Conservation (phyloP, 2,329 filamentous ascomycete genomes). For the Diaporthe nobilis region DNA sequence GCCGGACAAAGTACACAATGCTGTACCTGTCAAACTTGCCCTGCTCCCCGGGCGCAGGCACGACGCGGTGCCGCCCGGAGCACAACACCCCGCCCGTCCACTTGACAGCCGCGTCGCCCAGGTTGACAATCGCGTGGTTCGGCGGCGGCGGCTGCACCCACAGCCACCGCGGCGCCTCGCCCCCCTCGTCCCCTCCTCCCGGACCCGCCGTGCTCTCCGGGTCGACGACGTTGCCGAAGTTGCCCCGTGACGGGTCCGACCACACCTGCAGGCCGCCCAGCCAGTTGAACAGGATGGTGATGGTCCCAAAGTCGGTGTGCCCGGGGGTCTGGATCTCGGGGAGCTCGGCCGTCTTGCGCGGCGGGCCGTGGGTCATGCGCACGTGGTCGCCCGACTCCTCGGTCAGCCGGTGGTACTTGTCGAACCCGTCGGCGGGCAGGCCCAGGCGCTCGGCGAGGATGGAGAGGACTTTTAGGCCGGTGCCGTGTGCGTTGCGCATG, state of each 20-base stretch:
- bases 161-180: conserved; percentile 46
- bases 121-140: conserved; percentile 53
- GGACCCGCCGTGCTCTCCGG: conserved; percentile 30
- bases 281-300: conserved; percentile 57
- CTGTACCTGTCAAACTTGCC: conserved; percentile 40
- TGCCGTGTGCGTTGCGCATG: conserved; percentile 38
- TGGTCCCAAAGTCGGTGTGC: conserved; percentile 56
- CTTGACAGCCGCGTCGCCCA: conserved; percentile 54
- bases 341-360: conserved; percentile 33
- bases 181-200: neutral
- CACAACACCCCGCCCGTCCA: conserved; percentile 51
- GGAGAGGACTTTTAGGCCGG: conserved; percentile 38
- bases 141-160: conserved; percentile 53
- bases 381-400: conserved; percentile 43
- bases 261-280: conserved; percentile 56
- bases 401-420: conserved; percentile 35
- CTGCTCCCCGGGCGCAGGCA: conserved; percentile 47
- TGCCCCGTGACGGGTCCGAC: conserved; percentile 39
- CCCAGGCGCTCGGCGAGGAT: conserved; percentile 35
- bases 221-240: conserved; percentile 39
- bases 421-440: conserved; percentile 35
- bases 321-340: conserved; percentile 43
- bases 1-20: conserved; percentile 43
- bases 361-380: conserved; percentile 41
- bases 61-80: conserved; percentile 52